These are phyloP conservation scores for Ceratobasidium papillatum DNA, from an alignment of 1,284 basidiomycete genomes.

Conservation along the genomic window DNA sequence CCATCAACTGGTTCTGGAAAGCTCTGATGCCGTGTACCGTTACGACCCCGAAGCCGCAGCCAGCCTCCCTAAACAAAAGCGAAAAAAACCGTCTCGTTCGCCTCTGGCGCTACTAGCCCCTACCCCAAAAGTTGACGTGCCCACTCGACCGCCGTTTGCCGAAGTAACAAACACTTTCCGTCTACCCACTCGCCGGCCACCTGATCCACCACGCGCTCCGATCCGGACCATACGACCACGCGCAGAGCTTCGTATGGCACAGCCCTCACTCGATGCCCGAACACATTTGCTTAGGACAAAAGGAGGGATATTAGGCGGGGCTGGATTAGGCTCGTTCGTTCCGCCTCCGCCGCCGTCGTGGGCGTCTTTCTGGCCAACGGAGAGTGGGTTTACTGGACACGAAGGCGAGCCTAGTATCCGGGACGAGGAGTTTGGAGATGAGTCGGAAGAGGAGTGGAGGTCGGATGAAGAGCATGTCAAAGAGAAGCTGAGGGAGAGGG, in stretches of 20 bases:
- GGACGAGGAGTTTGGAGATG: constrained; percentile 33
- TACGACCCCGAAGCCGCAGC: constrained; percentile 12
- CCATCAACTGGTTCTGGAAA: not conserved
- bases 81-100: not conserved
- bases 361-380: constrained; percentile 37
- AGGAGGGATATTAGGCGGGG: not conserved
- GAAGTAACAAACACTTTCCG: not conserved
- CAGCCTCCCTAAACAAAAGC: not conserved
- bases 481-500: not conserved
- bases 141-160: not conserved
- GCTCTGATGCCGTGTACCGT: constrained; percentile 4
- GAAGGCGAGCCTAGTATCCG: constrained; percentile 30
- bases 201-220: not conserved
- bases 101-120: constrained; percentile 1
- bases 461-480: constrained; percentile 1
- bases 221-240: constrained; percentile 23
- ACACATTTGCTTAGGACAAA: not conserved
- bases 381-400: constrained; percentile 28
- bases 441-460: not conserved
- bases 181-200: not conserved
- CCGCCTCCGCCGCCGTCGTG: constrained; percentile 33
- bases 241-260: constrained; percentile 20
- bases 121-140: not conserved
- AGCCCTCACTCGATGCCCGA: constrained; percentile 10
- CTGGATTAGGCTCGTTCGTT: constrained; percentile 24